Evolutionary conservation across 345 rosid genomes (phyloP), one percentile per base, ranked within the genome.

Genomic region (Populus alba): DNA sequence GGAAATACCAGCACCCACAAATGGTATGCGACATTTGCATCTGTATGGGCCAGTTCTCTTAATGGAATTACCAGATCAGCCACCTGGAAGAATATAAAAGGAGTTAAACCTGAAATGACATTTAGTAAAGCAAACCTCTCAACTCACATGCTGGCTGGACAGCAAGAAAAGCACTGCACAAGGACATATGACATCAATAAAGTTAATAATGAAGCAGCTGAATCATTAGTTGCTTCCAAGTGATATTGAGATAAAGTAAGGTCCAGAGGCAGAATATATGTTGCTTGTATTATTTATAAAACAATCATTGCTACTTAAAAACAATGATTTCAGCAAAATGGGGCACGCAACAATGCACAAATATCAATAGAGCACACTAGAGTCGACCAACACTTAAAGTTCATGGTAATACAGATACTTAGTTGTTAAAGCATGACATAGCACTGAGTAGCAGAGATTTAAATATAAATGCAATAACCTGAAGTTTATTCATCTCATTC

Each of bases 1-100:
- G 98, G 99, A 86, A 96, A 96, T 38, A 96, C 98, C 85, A 96
- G 87, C 85, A 94, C 98, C 99, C 99, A 96, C 77, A 96, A 83
- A 90, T 92, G 97, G 80, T 92, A 94, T 41, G 99, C 98, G 85
- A 96, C 98, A 88, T 96, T 92, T 67, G 97, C 91, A 80, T 96
- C 99, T 47, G 86, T 90, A 80, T 96, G 97, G 25, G 99, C 99
- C 78, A 96, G 83, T 87, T 96, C 99, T 86, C 97, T 89, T 82
- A 94, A 87, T 25, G 99, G 98, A 73, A 89, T 83, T 76, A 96
- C 88, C 74, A 96, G 92, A 90, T 96, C 98, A 73, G 91, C 88
- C 79, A 94, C 98, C 99, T 96, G 85, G 63, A 81, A 35, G 31
- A 65, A 62, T 8, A 37, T 38, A 43, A 70, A 73, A 45, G 20